A percentile compares a stretch with the other conserved stretches of the same genome.
Evolutionary conservation across 2,329 filamentous ascomycete species (phyloP).

Genomic region (Pseudohalonectria lignicola): DNA sequence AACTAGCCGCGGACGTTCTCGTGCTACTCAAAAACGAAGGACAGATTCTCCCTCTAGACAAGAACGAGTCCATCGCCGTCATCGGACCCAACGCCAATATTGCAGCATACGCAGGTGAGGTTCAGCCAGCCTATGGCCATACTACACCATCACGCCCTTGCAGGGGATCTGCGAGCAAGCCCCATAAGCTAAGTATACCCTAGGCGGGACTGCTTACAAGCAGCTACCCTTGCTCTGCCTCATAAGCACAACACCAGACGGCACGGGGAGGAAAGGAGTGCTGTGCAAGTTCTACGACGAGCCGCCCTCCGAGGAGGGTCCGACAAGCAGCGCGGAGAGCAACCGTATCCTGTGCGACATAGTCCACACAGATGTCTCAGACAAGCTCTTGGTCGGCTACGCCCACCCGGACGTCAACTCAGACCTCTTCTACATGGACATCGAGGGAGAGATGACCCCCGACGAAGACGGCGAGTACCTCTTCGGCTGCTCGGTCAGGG

Average conservation of each 20-base stretch:
- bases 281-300: slow-evolving; percentile 7
- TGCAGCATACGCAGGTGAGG: slow-evolving; percentile 15
- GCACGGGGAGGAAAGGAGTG: slow-evolving; percentile 5
- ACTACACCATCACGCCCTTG: slow-evolving; percentile 30
- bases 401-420: slow-evolving; percentile 22
- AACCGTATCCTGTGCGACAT: slow-evolving; percentile 18
- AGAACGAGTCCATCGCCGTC: slow-evolving; percentile 30
- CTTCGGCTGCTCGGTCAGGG: slow-evolving; percentile 18
- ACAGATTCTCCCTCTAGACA: slow-evolving; percentile 35
- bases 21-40: slow-evolving; percentile 36
- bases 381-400: slow-evolving; percentile 40
- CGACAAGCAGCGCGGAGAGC: too few species aligned
- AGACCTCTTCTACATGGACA: slow-evolving; percentile 25
- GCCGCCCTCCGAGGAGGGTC: slow-evolving; percentile 1
- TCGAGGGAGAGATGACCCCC: slow-evolving; percentile 19
- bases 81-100: slow-evolving; percentile 39
- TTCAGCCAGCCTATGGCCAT: slow-evolving; percentile 20
- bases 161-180: slow-evolving; percentile 26
- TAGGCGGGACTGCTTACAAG: slow-evolving; percentile 8
- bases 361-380: slow-evolving; percentile 28
- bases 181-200: slow-evolving; percentile 1
- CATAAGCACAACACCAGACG: slow-evolving; percentile 4
- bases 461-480: slow-evolving; percentile 18
- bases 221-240: slow-evolving; percentile 8
- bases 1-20: slow-evolving; percentile 6